Conservation (phyloP, 345 rosid genomes). For the Erucastrum elatum region DNA sequence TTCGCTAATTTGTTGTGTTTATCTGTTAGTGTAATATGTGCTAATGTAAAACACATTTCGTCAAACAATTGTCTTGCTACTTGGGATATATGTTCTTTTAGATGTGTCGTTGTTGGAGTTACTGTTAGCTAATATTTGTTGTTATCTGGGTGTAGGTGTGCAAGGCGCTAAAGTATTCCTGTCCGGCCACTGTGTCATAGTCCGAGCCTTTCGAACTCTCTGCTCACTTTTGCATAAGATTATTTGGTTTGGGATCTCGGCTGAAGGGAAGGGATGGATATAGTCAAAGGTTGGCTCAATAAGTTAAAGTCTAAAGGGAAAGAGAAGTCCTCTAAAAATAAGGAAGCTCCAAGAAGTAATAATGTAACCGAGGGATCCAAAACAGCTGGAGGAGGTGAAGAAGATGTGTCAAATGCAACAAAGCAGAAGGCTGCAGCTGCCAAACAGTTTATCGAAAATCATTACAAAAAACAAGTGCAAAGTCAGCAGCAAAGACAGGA, state of each 20-base stretch:
- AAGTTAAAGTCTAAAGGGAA: constrained; percentile 73
- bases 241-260: constrained; percentile 2
- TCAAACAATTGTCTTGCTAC: not conserved
- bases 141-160: too few relatives aligned
- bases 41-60: not conserved
- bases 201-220: not conserved
- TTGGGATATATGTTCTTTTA: not conserved
- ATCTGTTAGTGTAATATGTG: not conserved
- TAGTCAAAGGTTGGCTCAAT: constrained; percentile 71
- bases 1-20: not conserved
- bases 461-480: constrained; percentile 91
- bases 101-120: constrained; percentile 4
- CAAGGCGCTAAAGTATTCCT: too few relatives aligned
- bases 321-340: constrained; percentile 63
- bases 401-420: constrained; percentile 84
- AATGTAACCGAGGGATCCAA: constrained; percentile 63
- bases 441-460: constrained; percentile 92
- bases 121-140: not conserved
- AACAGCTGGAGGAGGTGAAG: constrained; percentile 62
- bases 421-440: constrained; percentile 96
- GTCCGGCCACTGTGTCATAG: not conserved
- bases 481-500: constrained; percentile 81
- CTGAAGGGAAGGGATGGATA: constrained; percentile 55
- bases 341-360: constrained; percentile 49
- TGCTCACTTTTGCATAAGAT: not conserved